Evolutionary conservation across 495 filamentous ascomycete genomes (phyloP).

Genomic region (Bathelium albidoporum): DNA sequence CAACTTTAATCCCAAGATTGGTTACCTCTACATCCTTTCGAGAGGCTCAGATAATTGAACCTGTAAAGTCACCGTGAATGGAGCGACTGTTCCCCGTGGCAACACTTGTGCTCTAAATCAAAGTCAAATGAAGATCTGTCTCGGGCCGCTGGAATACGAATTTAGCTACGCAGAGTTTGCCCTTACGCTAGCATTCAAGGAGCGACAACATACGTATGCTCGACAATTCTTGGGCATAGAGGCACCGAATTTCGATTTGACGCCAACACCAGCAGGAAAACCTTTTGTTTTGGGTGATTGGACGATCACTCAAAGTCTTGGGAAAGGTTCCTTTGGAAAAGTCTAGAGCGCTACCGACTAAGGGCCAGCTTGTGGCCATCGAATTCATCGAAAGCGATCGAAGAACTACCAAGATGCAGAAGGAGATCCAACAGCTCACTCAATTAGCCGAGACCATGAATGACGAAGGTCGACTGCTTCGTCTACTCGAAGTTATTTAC

Average conservation of each 20-base stretch:
- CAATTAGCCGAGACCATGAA: background rate
- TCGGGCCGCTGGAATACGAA: background rate
- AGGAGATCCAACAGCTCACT: background rate
- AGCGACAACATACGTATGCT: background rate
- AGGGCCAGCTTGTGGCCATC: background rate
- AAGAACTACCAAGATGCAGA: background rate
- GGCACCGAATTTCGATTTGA: background rate
- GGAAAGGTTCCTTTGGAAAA: background rate
- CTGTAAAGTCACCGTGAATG: background rate
- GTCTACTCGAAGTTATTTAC: background rate
- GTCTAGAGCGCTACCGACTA: background rate
- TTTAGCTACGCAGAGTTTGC: background rate
- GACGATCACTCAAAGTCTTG: background rate
- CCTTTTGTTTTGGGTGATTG: background rate
- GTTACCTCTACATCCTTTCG: background rate
- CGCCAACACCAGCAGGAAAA: background rate
- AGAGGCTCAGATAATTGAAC: background rate
- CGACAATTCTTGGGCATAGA: background rate
- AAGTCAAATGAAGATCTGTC: background rate
- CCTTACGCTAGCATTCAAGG: background rate
- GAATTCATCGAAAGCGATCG: background rate
- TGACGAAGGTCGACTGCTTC: background rate
- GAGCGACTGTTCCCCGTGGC: background rate
- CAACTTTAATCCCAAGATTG: background rate
- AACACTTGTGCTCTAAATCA: background rate